Percentiles rank a stretch among this genome's conserved stretches.
These are phyloP conservation scores for Paecilomyces formosus DNA, from an alignment of 2,329 filamentous ascomycete genomes.

Conservation along the genomic window DNA sequence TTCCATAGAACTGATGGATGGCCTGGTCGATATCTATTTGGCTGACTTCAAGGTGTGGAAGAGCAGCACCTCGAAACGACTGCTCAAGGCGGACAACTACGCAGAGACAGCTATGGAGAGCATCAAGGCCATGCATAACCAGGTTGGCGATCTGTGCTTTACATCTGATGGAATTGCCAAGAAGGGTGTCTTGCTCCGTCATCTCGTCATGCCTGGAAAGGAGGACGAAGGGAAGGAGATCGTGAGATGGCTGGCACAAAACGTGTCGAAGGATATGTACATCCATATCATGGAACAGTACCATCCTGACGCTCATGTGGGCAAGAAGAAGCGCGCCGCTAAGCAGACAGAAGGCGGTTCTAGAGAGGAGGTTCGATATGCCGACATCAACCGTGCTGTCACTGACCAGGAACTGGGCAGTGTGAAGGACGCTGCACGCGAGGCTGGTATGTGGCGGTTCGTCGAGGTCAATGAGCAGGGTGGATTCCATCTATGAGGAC, in stretches of 20 bases:
- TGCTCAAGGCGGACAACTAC: conserved; percentile 75
- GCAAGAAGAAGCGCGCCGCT: conserved; percentile 50
- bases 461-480: conserved; percentile 56
- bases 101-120: conserved; percentile 65
- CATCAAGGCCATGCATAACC: conserved; percentile 69
- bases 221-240: conserved; percentile 67
- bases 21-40: conserved; percentile 78
- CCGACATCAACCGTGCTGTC: conserved; percentile 70
- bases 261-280: conserved; percentile 68
- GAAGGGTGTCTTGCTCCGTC: conserved; percentile 65
- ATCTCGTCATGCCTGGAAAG: conserved; percentile 78
- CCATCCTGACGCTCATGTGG: conserved; percentile 71
- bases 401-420: conserved; percentile 56
- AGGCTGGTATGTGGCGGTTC: conserved; percentile 71
- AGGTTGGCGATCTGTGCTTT: conserved; percentile 78
- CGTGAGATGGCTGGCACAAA: conserved; percentile 65
- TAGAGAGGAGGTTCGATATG: conserved; percentile 55
- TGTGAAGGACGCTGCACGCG: conserved; percentile 60
- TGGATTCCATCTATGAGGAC: conserved; percentile 42
- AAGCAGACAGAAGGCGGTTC: conserved; percentile 18
- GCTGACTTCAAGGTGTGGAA: conserved; percentile 84
- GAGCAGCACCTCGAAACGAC: conserved; percentile 54
- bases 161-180: conserved; percentile 75
- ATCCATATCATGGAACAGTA: conserved; percentile 90
- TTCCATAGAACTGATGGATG: conserved; percentile 66